phyloP scores from a whole-genome alignment of 345 rosid species.

The Physaria fendleri region DNA sequence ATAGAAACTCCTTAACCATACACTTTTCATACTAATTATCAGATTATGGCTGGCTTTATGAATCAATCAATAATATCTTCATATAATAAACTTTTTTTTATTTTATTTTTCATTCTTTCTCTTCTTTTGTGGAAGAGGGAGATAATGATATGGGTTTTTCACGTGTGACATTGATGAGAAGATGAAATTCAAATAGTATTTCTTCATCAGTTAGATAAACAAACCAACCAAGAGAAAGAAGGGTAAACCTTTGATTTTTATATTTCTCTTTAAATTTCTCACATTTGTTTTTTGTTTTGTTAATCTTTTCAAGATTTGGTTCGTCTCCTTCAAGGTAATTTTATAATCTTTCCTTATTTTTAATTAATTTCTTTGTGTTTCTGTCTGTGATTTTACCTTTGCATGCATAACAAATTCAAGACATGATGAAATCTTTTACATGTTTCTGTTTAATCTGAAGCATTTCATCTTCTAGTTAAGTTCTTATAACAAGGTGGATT shows the following conservation, averaged over 20 bases:
- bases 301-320: slow-evolving; percentile 35
- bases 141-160: slow-evolving; percentile 8
- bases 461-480: not conserved
- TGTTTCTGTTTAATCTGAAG: not conserved
- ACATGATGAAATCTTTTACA: too few species aligned
- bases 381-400: too few species aligned
- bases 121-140: too few species aligned
- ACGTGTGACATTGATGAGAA: slow-evolving; percentile 31
- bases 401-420: slow-evolving; percentile 4
- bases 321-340: slow-evolving; percentile 42
- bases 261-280: not conserved
- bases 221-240: not conserved
- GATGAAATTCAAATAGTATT: slow-evolving; percentile 17
- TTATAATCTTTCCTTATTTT: slow-evolving; percentile 28
- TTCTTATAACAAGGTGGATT: not conserved
- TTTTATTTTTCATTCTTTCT: too few species aligned
- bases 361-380: not conserved
- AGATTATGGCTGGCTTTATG: too few species aligned
- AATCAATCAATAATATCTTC: slow-evolving; percentile 25
- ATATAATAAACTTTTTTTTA: slow-evolving; percentile 16
- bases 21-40: too few species aligned
- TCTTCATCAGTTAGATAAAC: slow-evolving; percentile 17
- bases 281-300: too few species aligned
- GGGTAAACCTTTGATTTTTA: not conserved
- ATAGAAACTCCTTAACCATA: not conserved